A percentile compares a stretch with the other conserved stretches of the same genome.
Conservation (phyloP, 164 flowering plant species). For the Chimonanthus praecox region DNA sequence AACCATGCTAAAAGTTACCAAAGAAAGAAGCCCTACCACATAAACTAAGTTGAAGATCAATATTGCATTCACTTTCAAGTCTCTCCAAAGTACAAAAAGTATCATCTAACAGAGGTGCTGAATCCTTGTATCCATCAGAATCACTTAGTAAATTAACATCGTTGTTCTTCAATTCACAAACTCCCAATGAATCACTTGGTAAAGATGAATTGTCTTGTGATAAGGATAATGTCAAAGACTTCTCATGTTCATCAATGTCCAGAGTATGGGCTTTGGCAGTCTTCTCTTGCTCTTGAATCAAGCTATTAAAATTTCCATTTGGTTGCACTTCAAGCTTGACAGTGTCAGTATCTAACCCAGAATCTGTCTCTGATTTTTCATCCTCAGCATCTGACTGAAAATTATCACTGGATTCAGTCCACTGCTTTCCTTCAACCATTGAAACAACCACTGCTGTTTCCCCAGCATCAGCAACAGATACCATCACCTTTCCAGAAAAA, state of each 20-base stretch:
- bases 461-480: constrained; percentile 86
- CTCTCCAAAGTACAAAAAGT: constrained; percentile 8
- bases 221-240: constrained; percentile 28
- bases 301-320: constrained; percentile 1
- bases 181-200: constrained; percentile 18
- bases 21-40: constrained; percentile 27
- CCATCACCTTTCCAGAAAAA: constrained; percentile 53
- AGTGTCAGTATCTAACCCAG: constrained; percentile 10
- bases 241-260: constrained; percentile 19
- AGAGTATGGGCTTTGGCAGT: background rate
- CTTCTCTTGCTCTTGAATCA: background rate
- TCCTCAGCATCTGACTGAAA: constrained; percentile 12
- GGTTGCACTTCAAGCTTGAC: constrained; percentile 10
- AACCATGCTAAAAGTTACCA: constrained; percentile 23
- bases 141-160: constrained; percentile 16
- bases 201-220: constrained; percentile 25
- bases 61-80: constrained; percentile 24
- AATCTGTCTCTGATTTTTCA: constrained; percentile 11
- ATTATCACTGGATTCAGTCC: constrained; percentile 22
- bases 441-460: constrained; percentile 95
- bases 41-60: constrained; percentile 39
- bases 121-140: constrained; percentile 13
- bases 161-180: constrained; percentile 18
- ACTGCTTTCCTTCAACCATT: constrained; percentile 42
- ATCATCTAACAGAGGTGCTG: constrained; percentile 11